These are phyloP conservation scores for Earliella scabrosa DNA, from an alignment of 1,284 basidiomycete genomes.

Conservation along the genomic window DNA sequence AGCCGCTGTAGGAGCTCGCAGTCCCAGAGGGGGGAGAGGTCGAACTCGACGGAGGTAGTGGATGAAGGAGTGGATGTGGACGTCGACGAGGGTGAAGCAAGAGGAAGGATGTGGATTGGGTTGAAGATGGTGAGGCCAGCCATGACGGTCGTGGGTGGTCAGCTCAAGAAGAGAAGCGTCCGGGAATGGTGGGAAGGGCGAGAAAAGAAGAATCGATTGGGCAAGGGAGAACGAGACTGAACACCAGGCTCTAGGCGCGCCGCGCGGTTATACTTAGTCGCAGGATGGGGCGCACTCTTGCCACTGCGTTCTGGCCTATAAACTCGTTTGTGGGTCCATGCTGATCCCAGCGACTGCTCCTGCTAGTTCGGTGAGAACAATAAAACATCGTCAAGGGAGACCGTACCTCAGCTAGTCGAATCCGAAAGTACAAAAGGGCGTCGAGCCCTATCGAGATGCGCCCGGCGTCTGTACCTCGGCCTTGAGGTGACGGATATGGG, in stretches of 20 bases:
- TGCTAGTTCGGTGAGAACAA: slow-evolving; percentile 9
- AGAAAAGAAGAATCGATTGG: slow-evolving; percentile 11
- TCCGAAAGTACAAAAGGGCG: slow-evolving; percentile 5
- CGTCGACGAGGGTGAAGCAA: slow-evolving; percentile 12
- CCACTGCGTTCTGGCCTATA: slow-evolving; percentile 7
- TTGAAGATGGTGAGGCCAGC: slow-evolving; percentile 21
- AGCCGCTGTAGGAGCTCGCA: slow-evolving; percentile 15
- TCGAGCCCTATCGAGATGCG: not conserved
- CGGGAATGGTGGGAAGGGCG: slow-evolving; percentile 16
- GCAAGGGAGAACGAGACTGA: slow-evolving; percentile 6
- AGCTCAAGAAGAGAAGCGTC: slow-evolving; percentile 19
- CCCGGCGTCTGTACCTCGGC: slow-evolving; percentile 1
- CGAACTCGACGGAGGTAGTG: slow-evolving; percentile 2
- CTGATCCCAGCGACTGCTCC: slow-evolving; percentile 1
- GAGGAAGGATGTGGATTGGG: slow-evolving; percentile 19
- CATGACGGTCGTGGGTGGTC: slow-evolving; percentile 24
- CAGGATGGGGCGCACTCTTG: slow-evolving; percentile 6
- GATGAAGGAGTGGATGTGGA: slow-evolving; percentile 4
- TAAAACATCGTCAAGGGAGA: slow-evolving; percentile 11
- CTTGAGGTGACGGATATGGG: slow-evolving; percentile 9
- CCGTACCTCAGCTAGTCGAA: not conserved
- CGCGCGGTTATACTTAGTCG: slow-evolving; percentile 2
- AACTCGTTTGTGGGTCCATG: slow-evolving; percentile 20
- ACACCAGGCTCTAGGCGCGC: slow-evolving; percentile 10
- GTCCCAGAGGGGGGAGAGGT: slow-evolving; percentile 12